These are phyloP conservation scores for Colletotrichum melonis DNA, from an alignment of 2,329 filamentous ascomycete species.

Conservation along the genomic window DNA sequence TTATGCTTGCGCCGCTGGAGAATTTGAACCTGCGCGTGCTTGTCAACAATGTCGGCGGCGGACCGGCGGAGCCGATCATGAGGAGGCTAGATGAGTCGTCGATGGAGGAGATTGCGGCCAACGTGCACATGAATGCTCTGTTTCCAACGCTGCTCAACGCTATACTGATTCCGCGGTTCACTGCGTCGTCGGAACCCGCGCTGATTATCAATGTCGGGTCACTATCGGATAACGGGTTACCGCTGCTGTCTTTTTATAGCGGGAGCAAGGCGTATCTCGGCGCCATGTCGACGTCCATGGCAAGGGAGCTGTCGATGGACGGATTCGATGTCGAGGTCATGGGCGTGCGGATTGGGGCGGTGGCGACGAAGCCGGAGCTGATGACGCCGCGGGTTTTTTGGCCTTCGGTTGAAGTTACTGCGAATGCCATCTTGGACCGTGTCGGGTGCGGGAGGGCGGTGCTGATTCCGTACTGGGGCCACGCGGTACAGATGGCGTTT, in stretches of 20 bases:
- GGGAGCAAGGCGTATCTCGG: constrained; percentile 30
- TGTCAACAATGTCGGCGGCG: constrained; percentile 39
- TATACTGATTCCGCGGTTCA: constrained; percentile 17
- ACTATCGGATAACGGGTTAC: constrained; percentile 21
- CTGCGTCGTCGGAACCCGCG: constrained; percentile 3
- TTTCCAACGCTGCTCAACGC: constrained; percentile 30
- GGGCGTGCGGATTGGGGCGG: constrained; percentile 18
- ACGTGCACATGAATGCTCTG: constrained; percentile 27
- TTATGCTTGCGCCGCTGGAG: constrained; percentile 28
- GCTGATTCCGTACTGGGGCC: constrained; percentile 28
- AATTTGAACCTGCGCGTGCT: constrained; percentile 38
- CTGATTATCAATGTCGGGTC: constrained; percentile 34
- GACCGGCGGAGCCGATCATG: constrained; percentile 9
- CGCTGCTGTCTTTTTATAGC: constrained; percentile 27
- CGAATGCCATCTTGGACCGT: constrained; percentile 27
- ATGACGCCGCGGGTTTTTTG: constrained; percentile 21
- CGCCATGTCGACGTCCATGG: constrained; percentile 18
- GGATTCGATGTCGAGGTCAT: constrained; percentile 30
- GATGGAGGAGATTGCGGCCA: constrained; percentile 12
- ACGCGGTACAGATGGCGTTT: constrained; percentile 10
- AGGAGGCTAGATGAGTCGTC: constrained; percentile 20
- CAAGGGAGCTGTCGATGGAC: constrained; percentile 16
- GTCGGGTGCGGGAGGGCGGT: constrained; percentile 25
- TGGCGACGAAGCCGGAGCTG: constrained; percentile 21
- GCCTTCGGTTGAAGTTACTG: constrained; percentile 22